Evolutionary conservation across 2,329 filamentous ascomycete species (phyloP).

Genomic region (Chalaropsis ovoidea): DNA sequence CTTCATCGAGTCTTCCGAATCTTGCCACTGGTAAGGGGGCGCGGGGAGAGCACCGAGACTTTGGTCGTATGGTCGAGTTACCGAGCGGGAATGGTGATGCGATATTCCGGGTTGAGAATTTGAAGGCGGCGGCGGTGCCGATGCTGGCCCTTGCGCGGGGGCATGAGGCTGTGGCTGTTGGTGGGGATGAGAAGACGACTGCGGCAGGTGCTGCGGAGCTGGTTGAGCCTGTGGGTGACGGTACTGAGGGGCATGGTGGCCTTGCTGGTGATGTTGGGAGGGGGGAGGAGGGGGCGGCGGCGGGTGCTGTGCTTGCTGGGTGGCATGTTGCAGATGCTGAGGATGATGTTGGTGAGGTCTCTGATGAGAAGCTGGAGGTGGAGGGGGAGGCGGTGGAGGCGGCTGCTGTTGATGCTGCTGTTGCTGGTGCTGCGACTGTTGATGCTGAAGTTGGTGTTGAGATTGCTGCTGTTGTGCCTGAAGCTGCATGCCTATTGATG

Average conservation of each 20-base stretch:
- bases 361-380: conserved; percentile 31
- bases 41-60: conserved; percentile 48
- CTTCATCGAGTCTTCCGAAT: conserved; percentile 59
- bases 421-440: conserved; percentile 25
- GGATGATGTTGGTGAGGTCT: conserved; percentile 28
- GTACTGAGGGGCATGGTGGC: neutral
- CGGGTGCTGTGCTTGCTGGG: conserved; percentile 26
- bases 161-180: neutral
- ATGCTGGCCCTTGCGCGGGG: conserved; percentile 7
- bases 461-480: conserved; percentile 31
- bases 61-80: conserved; percentile 27
- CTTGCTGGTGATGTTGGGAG: conserved; percentile 26
- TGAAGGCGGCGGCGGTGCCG: conserved; percentile 25
- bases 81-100: conserved; percentile 27
- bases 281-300: conserved; percentile 31
- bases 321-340: conserved; percentile 1
- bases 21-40: conserved; percentile 55
- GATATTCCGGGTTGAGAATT: conserved; percentile 2
- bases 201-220: neutral
- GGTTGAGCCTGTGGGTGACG: conserved; percentile 13
- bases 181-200: neutral
- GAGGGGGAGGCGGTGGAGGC: conserved; percentile 31
- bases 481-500: conserved; percentile 51
- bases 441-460: conserved; percentile 24
- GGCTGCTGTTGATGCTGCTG: conserved; percentile 27